Evolutionary conservation across 169 alveolate species (phyloP).

Genomic region (Neospora caninum): DNA sequence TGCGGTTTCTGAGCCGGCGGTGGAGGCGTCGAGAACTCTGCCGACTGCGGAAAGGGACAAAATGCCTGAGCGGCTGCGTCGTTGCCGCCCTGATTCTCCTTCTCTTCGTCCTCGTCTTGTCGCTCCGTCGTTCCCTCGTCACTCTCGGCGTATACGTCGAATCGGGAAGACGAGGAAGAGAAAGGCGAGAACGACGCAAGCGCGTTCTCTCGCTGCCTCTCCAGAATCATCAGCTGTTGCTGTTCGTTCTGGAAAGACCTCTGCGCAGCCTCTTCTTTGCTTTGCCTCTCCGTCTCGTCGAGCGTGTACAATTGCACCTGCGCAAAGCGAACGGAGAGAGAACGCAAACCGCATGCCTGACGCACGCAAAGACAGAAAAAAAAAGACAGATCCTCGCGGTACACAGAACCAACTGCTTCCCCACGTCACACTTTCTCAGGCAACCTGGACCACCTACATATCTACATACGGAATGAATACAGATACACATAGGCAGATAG

Average conservation of each 20-base stretch:
- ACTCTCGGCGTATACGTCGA: neutral
- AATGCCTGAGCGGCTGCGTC: no score
- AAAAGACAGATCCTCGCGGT: neutral
- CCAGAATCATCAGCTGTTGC: slow-evolving; percentile 20
- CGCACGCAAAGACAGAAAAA: neutral
- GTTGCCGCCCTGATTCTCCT: neutral
- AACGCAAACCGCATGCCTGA: neutral
- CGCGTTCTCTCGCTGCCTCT: neutral
- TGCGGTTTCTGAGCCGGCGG: no score
- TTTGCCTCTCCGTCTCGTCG: slow-evolving; percentile 13
- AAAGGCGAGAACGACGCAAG: neutral
- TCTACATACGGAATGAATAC: no score
- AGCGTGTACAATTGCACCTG: slow-evolving; percentile 31
- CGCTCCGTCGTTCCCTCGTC: neutral
- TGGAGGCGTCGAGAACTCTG: neutral
- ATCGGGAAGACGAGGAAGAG: neutral
- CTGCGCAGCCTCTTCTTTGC: slow-evolving; percentile 38
- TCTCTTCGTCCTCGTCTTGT: neutral
- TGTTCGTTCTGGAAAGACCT: slow-evolving; percentile 2
- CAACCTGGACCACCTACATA: no score
- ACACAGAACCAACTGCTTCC: no score
- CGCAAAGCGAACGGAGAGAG: neutral
- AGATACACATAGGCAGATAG: no score
- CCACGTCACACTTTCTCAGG: no score
- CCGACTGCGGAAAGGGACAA: no score